Base-by-base conservation (phyloP, 2,329 filamentous ascomycete species). In the Epichloe gansuensis region DNA sequence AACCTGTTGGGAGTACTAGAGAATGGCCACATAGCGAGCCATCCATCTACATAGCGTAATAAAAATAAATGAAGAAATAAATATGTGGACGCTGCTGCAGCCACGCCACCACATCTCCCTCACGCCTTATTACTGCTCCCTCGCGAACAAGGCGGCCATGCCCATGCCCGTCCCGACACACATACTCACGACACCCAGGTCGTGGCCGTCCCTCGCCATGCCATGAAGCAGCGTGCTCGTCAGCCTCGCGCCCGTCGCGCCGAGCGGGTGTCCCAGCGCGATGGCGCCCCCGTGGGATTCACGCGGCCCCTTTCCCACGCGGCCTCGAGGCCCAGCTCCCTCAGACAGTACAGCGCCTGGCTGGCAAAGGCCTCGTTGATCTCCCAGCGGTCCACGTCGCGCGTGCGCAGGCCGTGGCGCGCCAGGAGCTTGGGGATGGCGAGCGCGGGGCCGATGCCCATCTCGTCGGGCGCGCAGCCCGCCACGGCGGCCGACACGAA, bases 201-300 rank as follows among this genome's bases (percentile, higher is more conserved):
- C 77, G 54, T 86, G 76, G 1, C 82, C 87, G 69, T 69, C 81
- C 72, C 81, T 87, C 63, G 73, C 85, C 76, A 69, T 79, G 65
- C 72, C 95, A 65, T 73, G 80, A 61, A 76, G 60, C 59, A 91
- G 67, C 49, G 87, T 91, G 47, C 82, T 82, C 61, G 90, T 70
- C 77, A 95, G 85, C 59, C 91, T 76, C 34, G 86, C 88, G 37
- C 88, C 89, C 5, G 91, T 96, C 35, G 90, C 91, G 46, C 91
- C 91, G 1, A 96, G 76, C 5, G 91, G 91, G 67, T 96, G 91
- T 1, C 91, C 91, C 25, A 96, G 72, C n/a, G 91, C 91, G 67
- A 96, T 95, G 2, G 91, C 91, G 35, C 91, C 91, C 91, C 91
- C 61, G 94, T 90, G 0, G 89, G 89, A 70, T 97, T 97, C 17